Conservation (phyloP, 208 protist genomes). For the Porcisia hertigi region DNA sequence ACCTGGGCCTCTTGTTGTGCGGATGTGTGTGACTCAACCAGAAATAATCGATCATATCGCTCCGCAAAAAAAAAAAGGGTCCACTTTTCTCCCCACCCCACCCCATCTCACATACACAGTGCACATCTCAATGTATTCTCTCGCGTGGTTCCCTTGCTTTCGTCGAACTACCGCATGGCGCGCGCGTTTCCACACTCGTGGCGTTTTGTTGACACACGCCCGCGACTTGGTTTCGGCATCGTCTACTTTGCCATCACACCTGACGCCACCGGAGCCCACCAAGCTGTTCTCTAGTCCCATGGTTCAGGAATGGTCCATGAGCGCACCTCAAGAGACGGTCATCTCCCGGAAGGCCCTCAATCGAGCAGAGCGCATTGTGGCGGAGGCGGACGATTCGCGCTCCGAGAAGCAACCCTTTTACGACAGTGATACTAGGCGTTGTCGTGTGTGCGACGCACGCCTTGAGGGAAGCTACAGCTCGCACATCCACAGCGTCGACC, state of each 20-base stretch:
- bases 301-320: neutral
- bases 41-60: neutral
- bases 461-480: constrained; percentile 35
- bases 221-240: neutral
- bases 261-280: neutral
- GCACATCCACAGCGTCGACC: constrained; percentile 46
- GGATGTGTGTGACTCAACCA: neutral
- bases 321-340: neutral
- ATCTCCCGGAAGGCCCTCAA: constrained; percentile 1
- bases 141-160: neutral
- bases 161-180: neutral
- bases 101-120: neutral
- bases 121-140: neutral
- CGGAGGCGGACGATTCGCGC: constrained; percentile 11
- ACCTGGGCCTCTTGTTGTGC: neutral
- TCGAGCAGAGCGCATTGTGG: constrained; percentile 8
- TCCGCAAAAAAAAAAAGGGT: neutral
- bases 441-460: constrained; percentile 40
- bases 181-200: neutral
- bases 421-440: constrained; percentile 29
- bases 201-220: neutral
- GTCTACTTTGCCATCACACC: neutral
- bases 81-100: neutral
- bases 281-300: constrained; percentile 12
- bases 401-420: constrained; percentile 27